A percentile compares a stretch with the other conserved stretches of the same genome.
phyloP scores from a whole-genome alignment of 768 basidiomycete genomes.

The Leucocoprinus leucothites region DNA sequence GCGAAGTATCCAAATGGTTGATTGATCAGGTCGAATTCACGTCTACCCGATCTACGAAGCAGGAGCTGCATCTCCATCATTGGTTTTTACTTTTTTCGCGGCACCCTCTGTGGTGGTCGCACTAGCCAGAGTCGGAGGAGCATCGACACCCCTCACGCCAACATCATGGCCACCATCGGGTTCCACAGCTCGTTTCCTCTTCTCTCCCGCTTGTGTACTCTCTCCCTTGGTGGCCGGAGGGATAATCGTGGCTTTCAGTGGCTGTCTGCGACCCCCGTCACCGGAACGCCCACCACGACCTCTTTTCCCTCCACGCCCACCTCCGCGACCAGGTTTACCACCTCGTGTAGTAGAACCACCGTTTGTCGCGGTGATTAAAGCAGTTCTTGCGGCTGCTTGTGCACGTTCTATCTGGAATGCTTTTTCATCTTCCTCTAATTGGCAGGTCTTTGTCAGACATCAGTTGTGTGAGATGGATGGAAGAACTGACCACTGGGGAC shows the following conservation, averaged over 20 bases:
- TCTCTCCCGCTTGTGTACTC: constrained; percentile 53
- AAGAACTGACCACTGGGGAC: constrained; percentile 49
- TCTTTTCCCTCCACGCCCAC: constrained; percentile 21
- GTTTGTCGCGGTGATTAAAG: constrained; percentile 16
- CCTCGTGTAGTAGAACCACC: constrained; percentile 22
- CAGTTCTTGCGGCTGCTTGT: constrained; percentile 56
- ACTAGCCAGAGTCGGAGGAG: constrained; percentile 43
- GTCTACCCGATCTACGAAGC: neutral
- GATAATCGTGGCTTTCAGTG: constrained; percentile 22
- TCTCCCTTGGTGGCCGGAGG: constrained; percentile 12
- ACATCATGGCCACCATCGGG: constrained; percentile 74
- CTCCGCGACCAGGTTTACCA: constrained; percentile 24
- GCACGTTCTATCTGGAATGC: constrained; percentile 74
- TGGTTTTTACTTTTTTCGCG: constrained; percentile 44
- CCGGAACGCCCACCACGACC: constrained; percentile 32
- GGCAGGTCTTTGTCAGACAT: too few species aligned
- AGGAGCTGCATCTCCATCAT: constrained; percentile 24
- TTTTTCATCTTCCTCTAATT: constrained; percentile 74
- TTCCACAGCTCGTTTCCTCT: constrained; percentile 74
- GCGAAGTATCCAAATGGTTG: neutral
- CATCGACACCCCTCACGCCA: constrained; percentile 60
- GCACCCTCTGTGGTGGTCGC: constrained; percentile 23
- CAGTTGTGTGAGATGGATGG: neutral
- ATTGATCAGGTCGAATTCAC: too few species aligned
- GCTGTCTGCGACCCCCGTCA: constrained; percentile 38